Conservation (phyloP, 169 alveolate genomes). For the Fabrea salina region DNA sequence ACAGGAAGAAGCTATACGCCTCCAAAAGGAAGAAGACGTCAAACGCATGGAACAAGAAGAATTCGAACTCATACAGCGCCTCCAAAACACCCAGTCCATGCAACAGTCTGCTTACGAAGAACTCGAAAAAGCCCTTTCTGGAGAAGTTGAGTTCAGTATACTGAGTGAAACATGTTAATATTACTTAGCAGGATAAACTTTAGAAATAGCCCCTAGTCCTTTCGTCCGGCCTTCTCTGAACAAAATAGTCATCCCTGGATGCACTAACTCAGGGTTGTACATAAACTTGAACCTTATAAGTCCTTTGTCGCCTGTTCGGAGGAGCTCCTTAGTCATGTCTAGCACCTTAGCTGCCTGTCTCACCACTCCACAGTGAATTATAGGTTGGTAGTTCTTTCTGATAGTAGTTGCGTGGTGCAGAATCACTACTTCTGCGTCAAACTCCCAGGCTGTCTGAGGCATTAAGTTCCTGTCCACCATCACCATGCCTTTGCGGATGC, state of each 20-base stretch:
- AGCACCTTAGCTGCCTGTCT: slow-evolving; percentile 75
- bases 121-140: no score
- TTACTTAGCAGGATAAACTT: slow-evolving; percentile 34
- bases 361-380: slow-evolving; percentile 80
- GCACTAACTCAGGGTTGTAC: slow-evolving; percentile 74
- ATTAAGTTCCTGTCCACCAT: slow-evolving; percentile 57
- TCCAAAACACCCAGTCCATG: no score
- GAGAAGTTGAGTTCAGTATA: no score
- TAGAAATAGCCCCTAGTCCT: slow-evolving; percentile 70
- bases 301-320: slow-evolving; percentile 80
- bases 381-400: slow-evolving; percentile 70
- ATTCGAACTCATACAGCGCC: no score
- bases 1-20: no score
- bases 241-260: slow-evolving; percentile 57
- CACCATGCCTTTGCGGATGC: slow-evolving; percentile 75
- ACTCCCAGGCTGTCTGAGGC: slow-evolving; percentile 61
- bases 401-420: slow-evolving; percentile 82
- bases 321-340: slow-evolving; percentile 53
- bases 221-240: slow-evolving; percentile 86
- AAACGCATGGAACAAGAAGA: no score
- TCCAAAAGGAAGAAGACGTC: no score
- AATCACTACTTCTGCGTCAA: slow-evolving; percentile 73
- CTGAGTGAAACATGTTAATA: no score
- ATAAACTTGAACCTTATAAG: slow-evolving; percentile 66
- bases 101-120: no score